Evolutionary conservation across 768 basidiomycete species (phyloP), one percentile per base, ranked within the genome.

Genomic region (Trametes coccinea): DNA sequence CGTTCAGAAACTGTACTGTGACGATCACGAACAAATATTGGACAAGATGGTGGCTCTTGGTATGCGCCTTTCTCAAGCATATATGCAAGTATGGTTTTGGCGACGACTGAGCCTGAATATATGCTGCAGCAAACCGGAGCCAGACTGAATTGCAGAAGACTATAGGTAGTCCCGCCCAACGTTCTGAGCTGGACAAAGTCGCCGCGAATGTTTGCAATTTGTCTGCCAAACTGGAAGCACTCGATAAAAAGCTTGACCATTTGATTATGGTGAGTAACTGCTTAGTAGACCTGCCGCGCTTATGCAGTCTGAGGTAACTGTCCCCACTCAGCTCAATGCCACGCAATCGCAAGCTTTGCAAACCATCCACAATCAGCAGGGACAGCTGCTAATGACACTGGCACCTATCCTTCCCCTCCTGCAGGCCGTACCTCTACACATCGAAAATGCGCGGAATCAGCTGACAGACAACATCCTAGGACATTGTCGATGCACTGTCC

Each of bases 361-460:
- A 62, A 78, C 79, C 2, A 70, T 90, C 27, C 85, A 88, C 53
- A 81, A 84, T 22, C 88, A 89, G 63, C 86, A 89, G 69, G 77
- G 74, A 17, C 77, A 79, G 11, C 78, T 88, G 0, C 70, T 89
- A 2, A 69, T 82, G 27, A 75, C 83, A 10, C 72, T 91, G 1
- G 62, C 82, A 0, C 86, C 89, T 6, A 71, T 91, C 14, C 71
- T 87, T 2, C 87, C 89, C 30, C 73, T 87, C 4, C 61, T 89
- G 1, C 85, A 88, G 60, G 74, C 83, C 8, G 64, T 90, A 17
- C 83, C 87, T 1, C 70, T 82, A 1, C 85, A 87, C 65, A 77
- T 89, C 54, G 80, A 85, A 11, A 39, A 63, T 16, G 68, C 69
- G 5, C 65, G 68, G 8, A 64, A 59, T 31, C 64, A 68, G 14